phyloP scores from a whole-genome alignment of 176 grass and related monocot genomes.

The Neostapfia colusana region DNA sequence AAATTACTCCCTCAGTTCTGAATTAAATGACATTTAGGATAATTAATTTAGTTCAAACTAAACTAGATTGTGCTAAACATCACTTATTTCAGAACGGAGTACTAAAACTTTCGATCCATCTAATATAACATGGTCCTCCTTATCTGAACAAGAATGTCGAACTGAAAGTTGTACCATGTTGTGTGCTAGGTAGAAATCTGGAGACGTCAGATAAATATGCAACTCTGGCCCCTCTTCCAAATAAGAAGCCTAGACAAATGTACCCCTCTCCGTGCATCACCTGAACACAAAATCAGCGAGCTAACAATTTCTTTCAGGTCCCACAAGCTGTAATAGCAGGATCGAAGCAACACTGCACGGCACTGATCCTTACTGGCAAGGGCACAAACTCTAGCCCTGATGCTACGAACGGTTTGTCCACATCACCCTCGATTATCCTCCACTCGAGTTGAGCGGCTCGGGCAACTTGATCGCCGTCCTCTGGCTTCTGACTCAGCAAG shows the following conservation, averaged over 20 bases:
- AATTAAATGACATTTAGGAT: no score
- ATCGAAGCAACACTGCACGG: not conserved
- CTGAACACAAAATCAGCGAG: conserved; percentile 32
- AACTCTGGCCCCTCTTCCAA: conserved; percentile 65
- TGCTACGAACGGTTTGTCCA: conserved; percentile 55
- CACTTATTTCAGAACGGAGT: no score
- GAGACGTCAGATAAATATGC: conserved; percentile 93
- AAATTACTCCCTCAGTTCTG: no score
- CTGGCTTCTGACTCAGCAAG: conserved; percentile 53
- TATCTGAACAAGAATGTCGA: not conserved
- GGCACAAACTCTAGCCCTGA: conserved; percentile 81
- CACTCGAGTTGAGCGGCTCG: conserved; percentile 56
- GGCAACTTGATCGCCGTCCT: conserved; percentile 55
- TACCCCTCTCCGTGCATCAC: conserved; percentile 89
- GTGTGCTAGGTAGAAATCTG: conserved; percentile 72
- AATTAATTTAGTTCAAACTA: no score
- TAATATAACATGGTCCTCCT: not conserved
- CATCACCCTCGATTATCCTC: conserved; percentile 70
- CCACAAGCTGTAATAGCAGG: not conserved
- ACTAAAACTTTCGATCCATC: not conserved
- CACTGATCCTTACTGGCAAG: conserved; percentile 54
- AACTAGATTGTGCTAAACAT: no score
- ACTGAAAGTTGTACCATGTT: conserved; percentile 46
- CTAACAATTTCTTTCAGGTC: not conserved
- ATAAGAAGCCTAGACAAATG: conserved; percentile 83